Evolutionary conservation across 1,284 basidiomycete species (phyloP).

Genomic region (Chalciporus sp.): DNA sequence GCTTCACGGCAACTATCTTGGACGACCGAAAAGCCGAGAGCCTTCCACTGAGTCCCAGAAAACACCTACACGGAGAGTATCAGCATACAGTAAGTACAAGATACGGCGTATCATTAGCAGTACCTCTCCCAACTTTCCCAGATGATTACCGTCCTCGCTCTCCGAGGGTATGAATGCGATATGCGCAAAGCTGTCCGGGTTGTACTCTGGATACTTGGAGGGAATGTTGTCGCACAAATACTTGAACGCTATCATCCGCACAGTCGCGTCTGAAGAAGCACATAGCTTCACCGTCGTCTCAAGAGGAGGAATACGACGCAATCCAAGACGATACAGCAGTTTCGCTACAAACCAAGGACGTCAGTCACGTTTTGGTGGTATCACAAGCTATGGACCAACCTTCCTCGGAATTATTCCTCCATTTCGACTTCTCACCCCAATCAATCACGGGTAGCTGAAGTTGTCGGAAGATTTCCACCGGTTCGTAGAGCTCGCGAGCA

Average conservation of each 20-base stretch:
- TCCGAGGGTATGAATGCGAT: constrained; percentile 84
- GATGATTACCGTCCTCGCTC: constrained; percentile 47
- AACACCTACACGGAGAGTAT: constrained; percentile 58
- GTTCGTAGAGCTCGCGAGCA: constrained; percentile 84
- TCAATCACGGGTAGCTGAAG: constrained; percentile 84
- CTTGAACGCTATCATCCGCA: constrained; percentile 63
- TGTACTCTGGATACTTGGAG: constrained; percentile 67
- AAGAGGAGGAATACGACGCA: constrained; percentile 75
- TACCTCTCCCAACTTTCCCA: constrained; percentile 75
- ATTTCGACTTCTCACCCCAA: constrained; percentile 81
- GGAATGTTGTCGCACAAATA: constrained; percentile 78
- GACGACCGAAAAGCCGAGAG: constrained; percentile 77
- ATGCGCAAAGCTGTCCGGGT: constrained; percentile 52
- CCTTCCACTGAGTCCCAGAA: constrained; percentile 67
- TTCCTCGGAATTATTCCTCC: constrained; percentile 83
- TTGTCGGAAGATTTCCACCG: constrained; percentile 70
- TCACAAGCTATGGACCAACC: constrained; percentile 45
- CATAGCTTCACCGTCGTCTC: constrained; percentile 70
- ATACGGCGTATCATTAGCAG: constrained; percentile 4
- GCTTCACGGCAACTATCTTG: constrained; percentile 61
- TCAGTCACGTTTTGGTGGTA: not conserved
- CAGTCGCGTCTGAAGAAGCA: constrained; percentile 48
- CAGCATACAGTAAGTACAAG: not conserved
- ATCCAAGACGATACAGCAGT: constrained; percentile 80
- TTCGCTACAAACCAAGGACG: constrained; percentile 57